A percentile compares a stretch with the other conserved stretches of the same genome.
Conservation (phyloP, 2,329 filamentous ascomycete genomes). For the Trichoderma sp. region DNA sequence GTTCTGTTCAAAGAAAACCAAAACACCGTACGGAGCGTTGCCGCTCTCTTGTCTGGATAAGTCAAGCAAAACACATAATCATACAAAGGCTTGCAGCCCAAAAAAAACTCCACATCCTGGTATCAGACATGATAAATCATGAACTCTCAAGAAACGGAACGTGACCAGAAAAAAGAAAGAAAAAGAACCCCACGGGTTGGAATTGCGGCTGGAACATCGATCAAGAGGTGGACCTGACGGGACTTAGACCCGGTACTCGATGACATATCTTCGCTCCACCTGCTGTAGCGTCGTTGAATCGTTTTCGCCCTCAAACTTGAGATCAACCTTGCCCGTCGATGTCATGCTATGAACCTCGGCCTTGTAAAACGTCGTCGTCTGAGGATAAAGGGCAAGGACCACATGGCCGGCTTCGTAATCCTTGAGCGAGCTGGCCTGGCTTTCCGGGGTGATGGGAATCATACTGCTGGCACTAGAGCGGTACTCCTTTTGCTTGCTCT, state of each 20-base stretch:
- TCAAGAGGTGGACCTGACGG: background rate
- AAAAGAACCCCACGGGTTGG: background rate
- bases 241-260: slow-evolving; percentile 59
- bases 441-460: slow-evolving; percentile 67
- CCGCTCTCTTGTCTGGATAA: background rate
- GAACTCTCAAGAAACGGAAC: background rate
- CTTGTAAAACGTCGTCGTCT: slow-evolving; percentile 83
- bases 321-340: slow-evolving; percentile 52
- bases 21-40: slow-evolving; percentile 9
- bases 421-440: slow-evolving; percentile 47
- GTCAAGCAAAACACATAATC: background rate
- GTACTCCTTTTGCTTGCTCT: slow-evolving; percentile 64
- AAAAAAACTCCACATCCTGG: background rate
- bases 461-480: slow-evolving; percentile 70
- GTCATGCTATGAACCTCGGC: slow-evolving; percentile 75
- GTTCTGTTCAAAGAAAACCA: background rate
- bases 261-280: slow-evolving; percentile 71
- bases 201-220: background rate
- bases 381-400: slow-evolving; percentile 75
- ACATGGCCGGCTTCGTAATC: slow-evolving; percentile 66
- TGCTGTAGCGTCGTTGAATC: slow-evolving; percentile 70
- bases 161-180: background rate
- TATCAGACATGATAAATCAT: background rate
- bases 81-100: background rate
- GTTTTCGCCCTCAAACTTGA: slow-evolving; percentile 79